These are phyloP conservation scores for Cucurbitaria berberidis DNA, from an alignment of 2,329 filamentous ascomycete species.

Conservation along the genomic window DNA sequence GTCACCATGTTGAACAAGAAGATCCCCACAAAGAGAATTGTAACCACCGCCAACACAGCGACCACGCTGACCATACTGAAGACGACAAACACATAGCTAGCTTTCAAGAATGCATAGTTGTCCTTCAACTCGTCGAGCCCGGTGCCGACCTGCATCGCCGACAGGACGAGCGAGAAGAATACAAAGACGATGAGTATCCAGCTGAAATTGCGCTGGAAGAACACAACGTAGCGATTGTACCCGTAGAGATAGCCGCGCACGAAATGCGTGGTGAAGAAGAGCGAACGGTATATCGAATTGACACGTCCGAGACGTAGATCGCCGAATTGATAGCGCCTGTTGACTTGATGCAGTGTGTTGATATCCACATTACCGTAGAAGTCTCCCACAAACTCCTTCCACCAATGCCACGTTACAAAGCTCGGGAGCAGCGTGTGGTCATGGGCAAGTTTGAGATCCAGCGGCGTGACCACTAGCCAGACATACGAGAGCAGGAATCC, in stretches of 20 bases:
- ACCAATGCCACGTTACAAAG: slow-evolving; percentile 43
- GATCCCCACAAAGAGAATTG: slow-evolving; percentile 36
- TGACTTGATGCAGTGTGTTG: slow-evolving; percentile 43
- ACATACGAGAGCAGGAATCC: slow-evolving; percentile 44
- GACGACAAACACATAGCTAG: slow-evolving; percentile 44
- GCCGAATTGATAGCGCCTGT: slow-evolving; percentile 46
- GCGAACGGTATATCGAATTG: slow-evolving; percentile 45
- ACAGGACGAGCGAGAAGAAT: slow-evolving; percentile 45
- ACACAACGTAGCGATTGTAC: slow-evolving; percentile 49
- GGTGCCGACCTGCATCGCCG: slow-evolving; percentile 48
- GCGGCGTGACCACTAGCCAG: slow-evolving; percentile 43
- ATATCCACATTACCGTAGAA: slow-evolving; percentile 37
- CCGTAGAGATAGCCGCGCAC: slow-evolving; percentile 49
- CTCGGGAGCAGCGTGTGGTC: slow-evolving; percentile 36
- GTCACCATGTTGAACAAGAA: slow-evolving; percentile 47
- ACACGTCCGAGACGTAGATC: slow-evolving; percentile 44
- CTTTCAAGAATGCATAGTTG: slow-evolving; percentile 31
- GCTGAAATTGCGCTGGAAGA: slow-evolving; percentile 48
- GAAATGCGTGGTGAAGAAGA: slow-evolving; percentile 42
- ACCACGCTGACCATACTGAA: slow-evolving; percentile 44
- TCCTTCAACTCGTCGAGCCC: slow-evolving; percentile 31
- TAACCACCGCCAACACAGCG: slow-evolving; percentile 34
- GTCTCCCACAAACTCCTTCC: slow-evolving; percentile 40
- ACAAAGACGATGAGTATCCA: slow-evolving; percentile 49
- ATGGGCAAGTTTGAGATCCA: slow-evolving; percentile 44